Conservation (phyloP, 352 stramenopile species). For the Pythium phragmitis region DNA sequence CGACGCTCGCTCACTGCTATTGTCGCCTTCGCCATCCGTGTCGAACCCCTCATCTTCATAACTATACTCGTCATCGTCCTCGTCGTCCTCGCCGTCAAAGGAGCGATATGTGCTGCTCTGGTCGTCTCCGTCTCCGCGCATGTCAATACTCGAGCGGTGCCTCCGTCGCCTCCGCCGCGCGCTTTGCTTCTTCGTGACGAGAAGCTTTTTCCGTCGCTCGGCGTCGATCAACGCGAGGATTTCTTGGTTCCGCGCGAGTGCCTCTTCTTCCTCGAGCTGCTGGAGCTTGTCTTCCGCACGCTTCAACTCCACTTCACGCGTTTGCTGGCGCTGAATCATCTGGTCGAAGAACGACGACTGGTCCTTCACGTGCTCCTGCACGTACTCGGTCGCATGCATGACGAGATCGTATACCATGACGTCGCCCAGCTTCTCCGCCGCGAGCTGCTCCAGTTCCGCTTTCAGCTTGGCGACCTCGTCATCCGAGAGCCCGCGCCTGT, state of each 20-base stretch:
- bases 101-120: slow-evolving; percentile 23
- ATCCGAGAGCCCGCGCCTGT: slow-evolving; percentile 68
- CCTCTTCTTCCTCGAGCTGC: slow-evolving; percentile 61
- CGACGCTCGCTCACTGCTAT: slow-evolving; percentile 5
- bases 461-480: slow-evolving; percentile 59
- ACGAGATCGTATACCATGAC: slow-evolving; percentile 84
- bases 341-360: slow-evolving; percentile 88
- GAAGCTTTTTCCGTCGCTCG: slow-evolving; percentile 61
- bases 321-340: slow-evolving; percentile 83
- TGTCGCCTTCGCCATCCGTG: slow-evolving; percentile 21
- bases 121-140: slow-evolving; percentile 31
- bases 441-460: slow-evolving; percentile 52
- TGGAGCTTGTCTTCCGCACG: slow-evolving; percentile 49
- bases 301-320: slow-evolving; percentile 59
- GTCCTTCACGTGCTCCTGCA: slow-evolving; percentile 80
- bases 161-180: slow-evolving; percentile 35
- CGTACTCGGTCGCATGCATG: slow-evolving; percentile 76
- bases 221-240: slow-evolving; percentile 80
- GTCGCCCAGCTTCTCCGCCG: slow-evolving; percentile 67
- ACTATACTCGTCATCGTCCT: slow-evolving; percentile 34
- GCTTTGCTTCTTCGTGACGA: slow-evolving; percentile 60
- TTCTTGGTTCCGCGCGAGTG: slow-evolving; percentile 65
- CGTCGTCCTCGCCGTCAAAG: slow-evolving; percentile 28
- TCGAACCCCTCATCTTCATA: slow-evolving; percentile 36
- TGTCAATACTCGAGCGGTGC: slow-evolving; percentile 62